Evolutionary conservation across 2,329 filamentous ascomycete species (phyloP).

Genomic region (Coleophoma eucalyptorum): DNA sequence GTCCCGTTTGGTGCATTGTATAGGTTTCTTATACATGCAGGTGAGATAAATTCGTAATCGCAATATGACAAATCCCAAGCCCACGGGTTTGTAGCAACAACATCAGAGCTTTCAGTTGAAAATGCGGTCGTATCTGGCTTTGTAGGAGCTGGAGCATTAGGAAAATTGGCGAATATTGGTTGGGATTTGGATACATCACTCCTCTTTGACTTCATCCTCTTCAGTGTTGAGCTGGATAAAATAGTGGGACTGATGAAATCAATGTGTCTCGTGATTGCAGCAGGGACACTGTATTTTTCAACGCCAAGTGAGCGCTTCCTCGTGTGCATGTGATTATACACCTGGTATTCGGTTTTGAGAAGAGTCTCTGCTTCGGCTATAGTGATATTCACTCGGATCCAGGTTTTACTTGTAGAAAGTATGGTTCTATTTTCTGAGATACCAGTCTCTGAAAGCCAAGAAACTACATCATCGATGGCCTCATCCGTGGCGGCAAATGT

Average conservation of each 20-base stretch:
- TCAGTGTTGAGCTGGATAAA: slow-evolving; percentile 12
- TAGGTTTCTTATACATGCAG: slow-evolving; percentile 47
- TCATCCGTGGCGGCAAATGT: slow-evolving; percentile 38
- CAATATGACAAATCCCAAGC: slow-evolving; percentile 29
- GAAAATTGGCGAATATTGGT: slow-evolving; percentile 20
- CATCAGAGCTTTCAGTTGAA: not conserved
- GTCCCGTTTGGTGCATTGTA: slow-evolving; percentile 35
- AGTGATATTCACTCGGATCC: slow-evolving; percentile 27
- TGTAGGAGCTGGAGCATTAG: not conserved
- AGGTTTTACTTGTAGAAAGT: slow-evolving; percentile 33
- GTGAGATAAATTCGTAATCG: slow-evolving; percentile 46
- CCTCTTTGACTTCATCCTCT: not conserved
- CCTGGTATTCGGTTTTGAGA: slow-evolving; percentile 43
- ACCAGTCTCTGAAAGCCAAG: slow-evolving; percentile 50
- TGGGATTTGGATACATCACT: slow-evolving; percentile 42
- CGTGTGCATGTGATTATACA: slow-evolving; percentile 30
- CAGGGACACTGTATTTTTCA: slow-evolving; percentile 12
- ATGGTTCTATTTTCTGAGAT: slow-evolving; percentile 42
- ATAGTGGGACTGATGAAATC: slow-evolving; percentile 18
- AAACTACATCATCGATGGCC: slow-evolving; percentile 42
- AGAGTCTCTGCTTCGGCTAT: slow-evolving; percentile 44
- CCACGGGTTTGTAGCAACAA: not conserved
- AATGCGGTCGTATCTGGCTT: not conserved
- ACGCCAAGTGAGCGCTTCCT: slow-evolving; percentile 33
- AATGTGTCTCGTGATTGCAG: slow-evolving; percentile 10